Evolutionary conservation across 2,329 filamentous ascomycete species (phyloP).

Genomic region (Colletotrichum sp.): DNA sequence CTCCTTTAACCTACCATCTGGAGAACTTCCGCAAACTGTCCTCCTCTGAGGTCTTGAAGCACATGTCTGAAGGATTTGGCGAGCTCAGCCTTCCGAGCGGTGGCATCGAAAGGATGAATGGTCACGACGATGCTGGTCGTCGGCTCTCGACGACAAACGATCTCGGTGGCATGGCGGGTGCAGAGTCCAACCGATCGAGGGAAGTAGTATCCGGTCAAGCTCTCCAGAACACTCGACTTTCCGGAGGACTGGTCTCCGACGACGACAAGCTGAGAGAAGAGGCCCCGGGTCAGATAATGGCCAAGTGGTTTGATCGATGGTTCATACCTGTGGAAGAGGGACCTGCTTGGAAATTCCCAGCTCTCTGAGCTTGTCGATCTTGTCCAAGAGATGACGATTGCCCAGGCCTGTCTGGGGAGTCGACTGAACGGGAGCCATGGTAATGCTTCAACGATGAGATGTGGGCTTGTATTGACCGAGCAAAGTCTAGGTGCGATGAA

Average conservation of each 20-base stretch:
- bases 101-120: constrained; percentile 39
- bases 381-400: constrained; percentile 21
- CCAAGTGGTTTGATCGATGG: constrained; percentile 19
- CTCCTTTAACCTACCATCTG: constrained; percentile 32
- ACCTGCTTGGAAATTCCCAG: constrained; percentile 42
- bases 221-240: constrained; percentile 85
- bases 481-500: not conserved
- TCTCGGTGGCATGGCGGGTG: constrained; percentile 55
- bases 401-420: not conserved
- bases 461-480: not conserved
- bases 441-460: not conserved
- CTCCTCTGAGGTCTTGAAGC: constrained; percentile 74
- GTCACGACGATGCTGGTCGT: constrained; percentile 41
- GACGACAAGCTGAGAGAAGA: constrained; percentile 69
- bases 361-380: constrained; percentile 34
- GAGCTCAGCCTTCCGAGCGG: not conserved
- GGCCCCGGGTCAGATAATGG: no score
- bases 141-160: constrained; percentile 44
- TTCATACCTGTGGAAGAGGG: constrained; percentile 11
- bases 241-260: constrained; percentile 87
- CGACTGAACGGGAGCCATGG: not conserved
- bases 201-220: constrained; percentile 53
- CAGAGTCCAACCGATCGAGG: constrained; percentile 49
- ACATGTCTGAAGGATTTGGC: constrained; percentile 66
- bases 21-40: constrained; percentile 1